Evolutionary conservation across 139 green algal genomes (phyloP).

Genomic region (Ettlia oleoabundans): DNA sequence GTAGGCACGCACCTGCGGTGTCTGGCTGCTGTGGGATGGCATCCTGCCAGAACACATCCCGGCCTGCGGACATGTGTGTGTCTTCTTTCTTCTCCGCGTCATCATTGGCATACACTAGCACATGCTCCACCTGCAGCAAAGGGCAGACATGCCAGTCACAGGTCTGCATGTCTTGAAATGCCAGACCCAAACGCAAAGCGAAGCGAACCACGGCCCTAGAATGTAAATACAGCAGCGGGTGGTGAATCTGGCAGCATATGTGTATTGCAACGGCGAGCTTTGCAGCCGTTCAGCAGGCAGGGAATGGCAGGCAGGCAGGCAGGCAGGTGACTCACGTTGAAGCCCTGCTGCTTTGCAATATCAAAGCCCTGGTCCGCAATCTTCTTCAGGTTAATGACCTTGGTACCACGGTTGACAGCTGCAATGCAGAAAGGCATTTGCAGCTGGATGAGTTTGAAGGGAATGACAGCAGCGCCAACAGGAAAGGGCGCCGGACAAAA

Average conservation of each 20-base stretch:
- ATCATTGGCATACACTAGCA: slow-evolving; percentile 84
- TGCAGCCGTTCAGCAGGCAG: neutral
- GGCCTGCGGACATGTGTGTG: slow-evolving; percentile 53
- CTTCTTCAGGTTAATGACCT: slow-evolving; percentile 86
- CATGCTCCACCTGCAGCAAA: slow-evolving; percentile 38
- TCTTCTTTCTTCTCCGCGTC: slow-evolving; percentile 56
- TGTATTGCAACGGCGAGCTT: neutral
- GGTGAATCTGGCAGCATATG: neutral
- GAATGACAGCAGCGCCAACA: too few species aligned
- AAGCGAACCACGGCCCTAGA: too few species aligned
- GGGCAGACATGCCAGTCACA: too few species aligned
- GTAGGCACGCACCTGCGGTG: slow-evolving; percentile 23
- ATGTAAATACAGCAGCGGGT: too few species aligned
- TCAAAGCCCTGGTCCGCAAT: slow-evolving; percentile 73
- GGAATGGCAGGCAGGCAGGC: neutral
- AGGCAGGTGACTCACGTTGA: slow-evolving; percentile 1
- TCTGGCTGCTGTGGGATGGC: slow-evolving; percentile 59
- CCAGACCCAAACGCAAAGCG: too few species aligned
- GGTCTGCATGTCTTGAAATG: too few species aligned
- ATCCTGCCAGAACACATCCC: slow-evolving; percentile 91
- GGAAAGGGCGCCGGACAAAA: too few species aligned
- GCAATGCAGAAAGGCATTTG: too few species aligned
- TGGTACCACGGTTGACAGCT: slow-evolving; percentile 83
- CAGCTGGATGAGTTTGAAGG: too few species aligned
- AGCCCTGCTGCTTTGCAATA: slow-evolving; percentile 7